phyloP scores from a whole-genome alignment of 176 grass and related monocot genomes.

The Eleusine coracana region DNA sequence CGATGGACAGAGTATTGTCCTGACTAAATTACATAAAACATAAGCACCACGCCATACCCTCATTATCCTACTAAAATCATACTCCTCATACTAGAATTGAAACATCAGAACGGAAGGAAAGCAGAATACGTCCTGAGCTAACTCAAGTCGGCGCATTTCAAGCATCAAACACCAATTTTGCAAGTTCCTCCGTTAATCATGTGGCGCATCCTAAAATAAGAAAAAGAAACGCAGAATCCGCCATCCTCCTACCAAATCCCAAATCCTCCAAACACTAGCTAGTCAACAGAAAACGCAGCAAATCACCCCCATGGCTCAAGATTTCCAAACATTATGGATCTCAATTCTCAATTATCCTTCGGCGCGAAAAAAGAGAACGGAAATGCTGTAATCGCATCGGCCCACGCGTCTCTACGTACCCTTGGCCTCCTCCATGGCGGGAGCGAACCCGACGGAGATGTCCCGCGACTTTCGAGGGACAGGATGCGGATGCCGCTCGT shows the following conservation, averaged over 20 bases:
- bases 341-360: background rate
- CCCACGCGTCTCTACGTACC: conserved; percentile 37
- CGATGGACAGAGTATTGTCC: background rate
- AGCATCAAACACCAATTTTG: background rate
- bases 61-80: background rate
- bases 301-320: background rate
- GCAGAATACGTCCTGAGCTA: background rate
- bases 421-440: conserved; percentile 72
- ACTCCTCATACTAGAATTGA: background rate
- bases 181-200: background rate
- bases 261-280: background rate
- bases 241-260: background rate
- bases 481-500: conserved; percentile 30
- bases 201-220: too few relatives aligned
- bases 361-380: background rate
- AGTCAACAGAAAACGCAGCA: too few relatives aligned
- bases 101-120: background rate
- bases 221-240: background rate
- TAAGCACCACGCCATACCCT: background rate
- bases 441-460: background rate
- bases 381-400: background rate
- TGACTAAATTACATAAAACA: background rate
- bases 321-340: conserved; percentile 21
- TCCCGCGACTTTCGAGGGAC: background rate
- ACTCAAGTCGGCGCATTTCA: background rate